Evolutionary conservation across 148 eudicot genomes (phyloP).

Genomic region (Nepenthes mirabilis): DNA sequence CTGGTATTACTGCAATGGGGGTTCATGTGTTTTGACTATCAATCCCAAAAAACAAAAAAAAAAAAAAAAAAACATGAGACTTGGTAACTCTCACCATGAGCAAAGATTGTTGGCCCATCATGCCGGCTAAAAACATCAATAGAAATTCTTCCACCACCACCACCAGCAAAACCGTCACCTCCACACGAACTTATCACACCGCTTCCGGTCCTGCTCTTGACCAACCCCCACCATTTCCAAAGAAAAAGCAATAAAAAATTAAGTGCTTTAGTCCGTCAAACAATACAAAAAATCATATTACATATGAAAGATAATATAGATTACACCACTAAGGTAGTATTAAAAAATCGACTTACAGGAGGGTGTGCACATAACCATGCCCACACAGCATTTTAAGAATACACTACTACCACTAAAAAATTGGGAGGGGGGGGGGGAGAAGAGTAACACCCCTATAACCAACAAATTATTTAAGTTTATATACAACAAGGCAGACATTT

Average conservation of each 20-base stretch:
- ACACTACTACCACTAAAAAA: too few species aligned
- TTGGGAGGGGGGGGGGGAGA: too few species aligned
- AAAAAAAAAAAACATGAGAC: not conserved
- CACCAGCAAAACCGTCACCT: conserved; percentile 91
- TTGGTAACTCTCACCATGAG: conserved; percentile 46
- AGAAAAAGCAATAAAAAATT: not conserved
- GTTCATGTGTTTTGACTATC: too few species aligned
- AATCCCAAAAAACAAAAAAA: not conserved
- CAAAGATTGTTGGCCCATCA: conserved; percentile 56
- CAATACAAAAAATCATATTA: not conserved
- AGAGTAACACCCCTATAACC: too few species aligned
- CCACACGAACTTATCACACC: conserved; percentile 86
- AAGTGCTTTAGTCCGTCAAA: not conserved
- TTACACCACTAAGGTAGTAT: not conserved
- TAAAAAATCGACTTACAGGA: too few species aligned
- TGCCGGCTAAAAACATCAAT: conserved; percentile 93
- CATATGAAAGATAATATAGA: not conserved
- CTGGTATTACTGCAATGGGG: too few species aligned
- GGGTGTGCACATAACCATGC: too few species aligned
- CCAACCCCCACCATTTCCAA: not conserved
- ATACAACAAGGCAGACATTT: too few species aligned
- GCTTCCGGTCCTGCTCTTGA: conserved; percentile 72
- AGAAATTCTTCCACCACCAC: conserved; percentile 95
- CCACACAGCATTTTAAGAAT: too few species aligned
- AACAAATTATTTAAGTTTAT: too few species aligned